Percentiles rank a stretch among this genome's conserved stretches.
These are phyloP conservation scores for Mycena rebaudengoi DNA, from an alignment of 768 basidiomycete species.

Conservation along the genomic window DNA sequence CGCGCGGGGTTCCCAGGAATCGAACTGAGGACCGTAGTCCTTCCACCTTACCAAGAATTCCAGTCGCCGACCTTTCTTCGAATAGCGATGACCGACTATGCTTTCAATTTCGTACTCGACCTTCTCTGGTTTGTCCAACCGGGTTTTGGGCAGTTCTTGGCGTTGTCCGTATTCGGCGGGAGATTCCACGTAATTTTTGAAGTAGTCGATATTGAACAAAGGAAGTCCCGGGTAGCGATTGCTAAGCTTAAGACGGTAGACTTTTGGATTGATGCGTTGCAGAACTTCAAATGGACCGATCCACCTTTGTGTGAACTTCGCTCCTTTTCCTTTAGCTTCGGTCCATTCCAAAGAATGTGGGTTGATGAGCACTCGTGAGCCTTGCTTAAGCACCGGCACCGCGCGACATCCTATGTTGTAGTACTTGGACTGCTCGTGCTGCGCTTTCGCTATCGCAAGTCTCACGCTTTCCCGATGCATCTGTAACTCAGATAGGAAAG, in stretches of 20 bases:
- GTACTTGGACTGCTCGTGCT: background rate
- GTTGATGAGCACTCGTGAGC: conserved; percentile 26
- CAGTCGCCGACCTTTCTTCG: background rate
- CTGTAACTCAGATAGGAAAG: background rate
- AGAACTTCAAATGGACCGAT: background rate
- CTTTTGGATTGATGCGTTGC: background rate
- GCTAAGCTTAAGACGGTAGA: background rate
- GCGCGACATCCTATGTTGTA: conserved; percentile 23
- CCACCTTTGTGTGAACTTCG: too few relatives aligned
- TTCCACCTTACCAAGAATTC: background rate
- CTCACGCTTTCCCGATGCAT: conserved; percentile 12
- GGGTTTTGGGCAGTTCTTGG: background rate
- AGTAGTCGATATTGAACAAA: background rate
- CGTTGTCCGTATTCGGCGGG: background rate
- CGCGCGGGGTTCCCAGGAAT: background rate
- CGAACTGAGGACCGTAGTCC: background rate
- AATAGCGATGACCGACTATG: background rate
- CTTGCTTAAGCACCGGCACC: conserved; percentile 9
- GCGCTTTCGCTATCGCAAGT: conserved; percentile 22
- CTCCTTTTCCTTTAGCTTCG: conserved; percentile 26
- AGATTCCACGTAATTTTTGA: background rate
- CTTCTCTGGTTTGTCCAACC: background rate
- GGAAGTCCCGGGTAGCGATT: background rate
- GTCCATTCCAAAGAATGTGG: conserved; percentile 30
- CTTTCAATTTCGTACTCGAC: background rate